Evolutionary conservation across 768 basidiomycete genomes (phyloP), one percentile per base, ranked within the genome.

Genomic region (Xerocomellus intermedius): DNA sequence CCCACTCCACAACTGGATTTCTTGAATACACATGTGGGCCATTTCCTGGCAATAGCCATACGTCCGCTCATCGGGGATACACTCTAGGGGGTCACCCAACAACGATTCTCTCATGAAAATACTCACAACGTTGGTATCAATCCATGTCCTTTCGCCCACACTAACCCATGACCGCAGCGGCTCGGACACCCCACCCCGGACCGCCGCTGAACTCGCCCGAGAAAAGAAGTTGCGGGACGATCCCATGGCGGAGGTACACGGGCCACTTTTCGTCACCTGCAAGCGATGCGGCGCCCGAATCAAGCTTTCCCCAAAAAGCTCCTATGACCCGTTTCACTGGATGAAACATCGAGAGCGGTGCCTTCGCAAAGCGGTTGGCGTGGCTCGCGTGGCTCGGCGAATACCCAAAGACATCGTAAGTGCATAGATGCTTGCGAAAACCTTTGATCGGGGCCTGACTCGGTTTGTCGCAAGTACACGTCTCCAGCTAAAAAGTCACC

Each of bases 281-380:
- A 74, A 71, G 57, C 76, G 77, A 49, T 89, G 87, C 68, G 74
- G 76, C 36, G 70, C 63, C 28, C 70, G 73, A 14, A 87, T 89
- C 69, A 86, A 86, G 66, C 79, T 89, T 26, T 87, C 86, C 16
- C 68, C 75, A 32, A 88, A 87, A 70, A 85, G 83, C 67, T 75
- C 75, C 21, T 89, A 79, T 60, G 87, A 89, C 61, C 76, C 78
- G 30, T 80, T 79, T 62, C 86, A 89, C 67, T 89, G 87, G 87
- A 66, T 72, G 42, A 84, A 80, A 59, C 87, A 89, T 63, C 76
- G 82, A 32, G 74, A 75, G 38, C 77, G 85, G 30, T 89, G 87
- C 66, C 65, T 82, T 50, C 82, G 78, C 69, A 79, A 76, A 55
- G 57, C 69, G 2, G 63, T 70, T n/a, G 64, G 59, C 10, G 50